These are phyloP conservation scores for Tilletia walkeri DNA, from an alignment of 1,284 basidiomycete genomes.

Conservation along the genomic window DNA sequence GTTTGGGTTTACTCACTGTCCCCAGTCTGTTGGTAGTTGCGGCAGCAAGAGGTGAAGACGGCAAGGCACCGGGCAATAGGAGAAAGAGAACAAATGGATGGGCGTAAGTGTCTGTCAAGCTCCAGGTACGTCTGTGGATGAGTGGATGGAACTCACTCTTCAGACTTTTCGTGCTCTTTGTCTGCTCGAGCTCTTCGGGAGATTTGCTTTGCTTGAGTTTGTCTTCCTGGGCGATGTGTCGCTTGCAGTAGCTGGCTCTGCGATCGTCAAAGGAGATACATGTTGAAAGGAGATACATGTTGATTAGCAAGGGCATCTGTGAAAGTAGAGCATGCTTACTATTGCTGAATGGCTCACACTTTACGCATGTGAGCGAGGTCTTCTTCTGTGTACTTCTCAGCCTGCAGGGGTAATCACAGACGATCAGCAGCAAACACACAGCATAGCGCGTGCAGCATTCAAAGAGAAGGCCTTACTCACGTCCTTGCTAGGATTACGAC, in stretches of 20 bases:
- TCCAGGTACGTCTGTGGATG: background rate
- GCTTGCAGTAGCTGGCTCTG: constrained; percentile 49
- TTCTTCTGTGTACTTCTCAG: constrained; percentile 27
- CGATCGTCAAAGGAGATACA: background rate
- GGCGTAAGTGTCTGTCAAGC: too few relatives aligned
- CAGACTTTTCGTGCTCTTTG: constrained; percentile 41
- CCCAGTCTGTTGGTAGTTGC: background rate
- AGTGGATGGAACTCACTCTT: constrained; percentile 33
- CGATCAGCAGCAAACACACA: background rate
- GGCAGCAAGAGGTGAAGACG: background rate
- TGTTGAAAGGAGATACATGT: background rate
- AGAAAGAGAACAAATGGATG: too few relatives aligned
- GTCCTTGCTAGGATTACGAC: constrained; percentile 51
- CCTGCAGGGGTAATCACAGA: background rate
- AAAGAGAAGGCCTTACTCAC: constrained; percentile 43
- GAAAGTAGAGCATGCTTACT: too few relatives aligned
- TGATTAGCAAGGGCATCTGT: too few relatives aligned
- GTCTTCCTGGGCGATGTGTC: constrained; percentile 51
- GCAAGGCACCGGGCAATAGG: background rate
- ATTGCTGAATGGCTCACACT: constrained; percentile 25
- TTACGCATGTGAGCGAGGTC: constrained; percentile 55
- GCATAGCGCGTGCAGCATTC: background rate
- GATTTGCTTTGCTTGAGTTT: constrained; percentile 43
- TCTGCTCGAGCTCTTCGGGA: constrained; percentile 41
- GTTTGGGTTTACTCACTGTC: background rate